phyloP scores from a whole-genome alignment of 257 asterid species.

The Mitragyna speciosa region DNA sequence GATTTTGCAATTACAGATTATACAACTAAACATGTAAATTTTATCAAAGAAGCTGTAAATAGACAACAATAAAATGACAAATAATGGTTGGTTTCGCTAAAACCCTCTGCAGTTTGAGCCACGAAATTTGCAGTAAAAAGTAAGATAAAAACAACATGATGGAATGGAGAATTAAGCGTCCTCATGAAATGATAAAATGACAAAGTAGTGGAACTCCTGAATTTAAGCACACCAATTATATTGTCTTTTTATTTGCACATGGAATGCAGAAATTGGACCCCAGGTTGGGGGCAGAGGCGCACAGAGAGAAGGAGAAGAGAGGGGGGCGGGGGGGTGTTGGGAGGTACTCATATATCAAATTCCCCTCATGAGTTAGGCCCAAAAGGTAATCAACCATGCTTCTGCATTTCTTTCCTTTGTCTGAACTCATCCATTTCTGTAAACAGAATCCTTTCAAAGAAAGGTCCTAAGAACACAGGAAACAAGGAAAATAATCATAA shows the following conservation, averaged over 20 bases:
- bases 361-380: constrained; percentile 58
- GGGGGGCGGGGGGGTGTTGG: constrained; percentile 9
- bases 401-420: constrained; percentile 63
- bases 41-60: not conserved
- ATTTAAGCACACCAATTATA: not conserved
- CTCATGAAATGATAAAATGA: not conserved
- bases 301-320: not conserved
- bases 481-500: constrained; percentile 1
- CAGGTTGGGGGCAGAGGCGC: constrained; percentile 3
- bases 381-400: constrained; percentile 72
- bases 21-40: not conserved
- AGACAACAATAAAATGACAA: not conserved
- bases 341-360: constrained; percentile 75
- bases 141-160: not conserved
- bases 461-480: constrained; percentile 57
- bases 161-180: not conserved
- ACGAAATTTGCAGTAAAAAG: not conserved
- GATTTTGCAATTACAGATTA: not conserved
- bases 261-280: not conserved
- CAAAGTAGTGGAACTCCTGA: not conserved
- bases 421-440: constrained; percentile 80
- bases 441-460: constrained; percentile 95
- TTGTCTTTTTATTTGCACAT: not conserved
- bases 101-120: not conserved
- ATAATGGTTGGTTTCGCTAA: not conserved